phyloP scores from a whole-genome alignment of 2,329 filamentous ascomycete genomes.

The Aspergillus pseudoviridinutans region DNA sequence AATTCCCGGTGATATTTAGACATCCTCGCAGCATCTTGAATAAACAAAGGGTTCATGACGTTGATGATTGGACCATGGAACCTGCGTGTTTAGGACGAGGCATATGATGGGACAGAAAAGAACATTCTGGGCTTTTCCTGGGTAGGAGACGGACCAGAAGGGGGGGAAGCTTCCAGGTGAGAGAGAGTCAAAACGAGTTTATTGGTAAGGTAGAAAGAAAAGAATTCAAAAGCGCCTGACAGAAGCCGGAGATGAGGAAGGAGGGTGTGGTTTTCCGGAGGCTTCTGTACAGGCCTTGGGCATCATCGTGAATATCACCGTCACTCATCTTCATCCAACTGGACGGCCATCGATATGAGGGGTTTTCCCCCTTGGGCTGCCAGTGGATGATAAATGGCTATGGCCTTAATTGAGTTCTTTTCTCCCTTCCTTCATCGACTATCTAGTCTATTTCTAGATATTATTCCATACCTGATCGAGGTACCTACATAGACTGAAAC shows the following conservation, averaged over 20 bases:
- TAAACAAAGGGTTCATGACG: constrained; percentile 9
- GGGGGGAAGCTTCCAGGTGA: neutral
- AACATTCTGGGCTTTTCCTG: constrained; percentile 16
- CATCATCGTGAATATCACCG: neutral
- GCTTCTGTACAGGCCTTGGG: neutral
- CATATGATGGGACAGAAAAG: constrained; percentile 9
- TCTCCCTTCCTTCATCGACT: neutral
- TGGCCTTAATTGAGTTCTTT: neutral
- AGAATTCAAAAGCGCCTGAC: neutral
- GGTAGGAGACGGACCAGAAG: neutral
- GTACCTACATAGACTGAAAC: neutral
- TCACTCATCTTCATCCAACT: neutral
- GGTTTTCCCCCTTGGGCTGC: neutral
- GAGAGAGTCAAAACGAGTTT: neutral
- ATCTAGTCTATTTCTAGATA: neutral
- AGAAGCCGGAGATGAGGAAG: neutral
- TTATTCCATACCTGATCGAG: neutral
- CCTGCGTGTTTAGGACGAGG: constrained; percentile 1
- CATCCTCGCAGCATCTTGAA: constrained; percentile 9
- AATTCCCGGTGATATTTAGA: constrained; percentile 11
- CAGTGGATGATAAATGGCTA: neutral
- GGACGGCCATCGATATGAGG: neutral
- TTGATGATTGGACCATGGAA: constrained; percentile 14
- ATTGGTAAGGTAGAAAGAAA: neutral
- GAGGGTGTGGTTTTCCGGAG: neutral